A percentile compares a stretch with the other conserved stretches of the same genome.
These are phyloP conservation scores for Apodospora peruviana DNA, from an alignment of 495 filamentous ascomycete genomes.

Conservation along the genomic window DNA sequence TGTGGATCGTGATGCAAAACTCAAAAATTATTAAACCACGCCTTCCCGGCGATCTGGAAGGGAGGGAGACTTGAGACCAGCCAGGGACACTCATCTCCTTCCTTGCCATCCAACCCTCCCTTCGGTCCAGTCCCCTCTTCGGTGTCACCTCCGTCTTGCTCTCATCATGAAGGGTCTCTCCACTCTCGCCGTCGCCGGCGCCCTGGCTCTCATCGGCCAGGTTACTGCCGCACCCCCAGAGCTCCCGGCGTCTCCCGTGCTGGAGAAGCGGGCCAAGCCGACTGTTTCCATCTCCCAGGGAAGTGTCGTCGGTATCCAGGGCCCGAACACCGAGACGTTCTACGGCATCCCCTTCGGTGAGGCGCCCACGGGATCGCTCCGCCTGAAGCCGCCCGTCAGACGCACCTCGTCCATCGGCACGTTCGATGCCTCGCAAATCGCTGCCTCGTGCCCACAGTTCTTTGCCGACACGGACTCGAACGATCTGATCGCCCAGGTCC, in stretches of 20 bases:
- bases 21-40: not conserved
- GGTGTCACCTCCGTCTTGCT: not conserved
- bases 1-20: too few species aligned
- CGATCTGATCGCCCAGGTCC: constrained; percentile 37
- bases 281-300: constrained; percentile 44
- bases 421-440: constrained; percentile 43
- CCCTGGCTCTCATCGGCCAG: constrained; percentile 17
- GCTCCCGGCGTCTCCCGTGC: constrained; percentile 21
- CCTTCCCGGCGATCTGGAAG: not conserved
- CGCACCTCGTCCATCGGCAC: constrained; percentile 39
- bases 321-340: constrained; percentile 33
- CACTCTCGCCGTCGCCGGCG: constrained; percentile 11
- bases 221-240: constrained; percentile 26
- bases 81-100: not conserved
- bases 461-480: constrained; percentile 39
- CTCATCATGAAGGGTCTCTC: constrained; percentile 26
- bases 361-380: constrained; percentile 35
- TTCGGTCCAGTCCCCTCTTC: not conserved
- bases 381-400: constrained; percentile 38
- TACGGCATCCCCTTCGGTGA: constrained; percentile 45
- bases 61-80: not conserved
- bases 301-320: constrained; percentile 42
- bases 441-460: constrained; percentile 52
- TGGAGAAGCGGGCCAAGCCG: constrained; percentile 35
- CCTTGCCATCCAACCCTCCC: not conserved